phyloP scores from a whole-genome alignment of 768 basidiomycete species.

The Tylopilus rubrobrunneus region DNA sequence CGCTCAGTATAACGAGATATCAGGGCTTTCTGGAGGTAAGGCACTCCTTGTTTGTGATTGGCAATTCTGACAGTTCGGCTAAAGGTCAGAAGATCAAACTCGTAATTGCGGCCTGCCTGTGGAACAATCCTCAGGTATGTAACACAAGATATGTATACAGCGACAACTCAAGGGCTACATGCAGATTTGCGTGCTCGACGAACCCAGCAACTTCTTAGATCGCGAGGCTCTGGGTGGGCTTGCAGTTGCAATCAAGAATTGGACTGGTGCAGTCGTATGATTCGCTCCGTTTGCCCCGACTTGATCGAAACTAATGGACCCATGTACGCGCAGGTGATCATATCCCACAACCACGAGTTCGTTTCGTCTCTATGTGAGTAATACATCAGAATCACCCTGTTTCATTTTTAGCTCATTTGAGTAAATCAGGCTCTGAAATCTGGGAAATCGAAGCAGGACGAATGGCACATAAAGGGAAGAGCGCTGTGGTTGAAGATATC shows the following conservation, averaged over 20 bases:
- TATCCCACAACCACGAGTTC: conserved; percentile 93
- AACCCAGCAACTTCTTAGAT: conserved; percentile 96
- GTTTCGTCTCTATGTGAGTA: conserved; percentile 74
- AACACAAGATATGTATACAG: neutral
- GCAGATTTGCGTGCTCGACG: conserved; percentile 72
- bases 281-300: conserved; percentile 12
- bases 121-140: conserved; percentile 89
- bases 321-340: conserved; percentile 64
- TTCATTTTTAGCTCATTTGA: conserved; percentile 15
- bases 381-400: conserved; percentile 9
- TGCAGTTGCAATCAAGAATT: conserved; percentile 91
- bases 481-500: conserved; percentile 78
- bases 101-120: conserved; percentile 90
- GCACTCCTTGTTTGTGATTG: conserved; percentile 9
- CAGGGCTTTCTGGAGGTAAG: conserved; percentile 86
- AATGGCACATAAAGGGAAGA: conserved; percentile 86
- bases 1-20: conserved; percentile 96
- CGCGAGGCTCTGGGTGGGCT: conserved; percentile 93
- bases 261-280: conserved; percentile 83
- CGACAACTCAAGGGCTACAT: conserved; percentile 26
- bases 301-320: conserved; percentile 16
- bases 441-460: conserved; percentile 90
- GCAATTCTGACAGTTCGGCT: conserved; percentile 11
- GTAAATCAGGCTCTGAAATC: conserved; percentile 72
- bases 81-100: conserved; percentile 95